Conservation (phyloP, 108 stramenopile genomes). For the Cylindrotheca closterium region DNA sequence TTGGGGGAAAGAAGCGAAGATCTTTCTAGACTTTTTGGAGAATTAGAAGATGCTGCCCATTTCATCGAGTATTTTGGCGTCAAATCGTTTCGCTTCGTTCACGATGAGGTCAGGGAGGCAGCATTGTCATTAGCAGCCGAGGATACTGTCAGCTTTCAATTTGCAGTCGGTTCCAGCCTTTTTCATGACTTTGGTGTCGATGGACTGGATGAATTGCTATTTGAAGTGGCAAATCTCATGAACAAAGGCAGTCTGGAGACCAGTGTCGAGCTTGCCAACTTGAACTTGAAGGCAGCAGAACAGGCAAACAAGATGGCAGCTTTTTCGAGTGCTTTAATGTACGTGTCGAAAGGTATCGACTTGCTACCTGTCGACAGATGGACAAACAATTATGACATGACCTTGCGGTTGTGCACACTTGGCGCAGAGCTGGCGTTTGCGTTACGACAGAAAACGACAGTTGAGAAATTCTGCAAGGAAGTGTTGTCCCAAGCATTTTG, state of each 20-base stretch:
- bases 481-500: slow-evolving; percentile 7
- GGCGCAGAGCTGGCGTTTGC: slow-evolving; percentile 19
- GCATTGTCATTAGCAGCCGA: slow-evolving; percentile 15
- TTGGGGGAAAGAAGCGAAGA: not conserved
- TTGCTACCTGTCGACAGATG: slow-evolving; percentile 8
- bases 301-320: slow-evolving; percentile 23
- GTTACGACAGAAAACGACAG: slow-evolving; percentile 9
- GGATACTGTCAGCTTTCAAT: not conserved
- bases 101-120: slow-evolving; percentile 31
- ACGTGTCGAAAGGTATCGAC: slow-evolving; percentile 17
- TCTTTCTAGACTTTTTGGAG: not conserved
- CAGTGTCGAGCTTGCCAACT: slow-evolving; percentile 3
- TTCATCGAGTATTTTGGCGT: not conserved
- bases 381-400: slow-evolving; percentile 11
- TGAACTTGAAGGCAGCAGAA: slow-evolving; percentile 28
- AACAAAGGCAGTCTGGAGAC: not conserved
- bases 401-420: slow-evolving; percentile 10
- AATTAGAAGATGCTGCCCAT: not conserved
- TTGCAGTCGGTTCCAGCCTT: slow-evolving; percentile 10
- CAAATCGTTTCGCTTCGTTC: slow-evolving; percentile 3
- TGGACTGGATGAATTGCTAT: slow-evolving; percentile 1
- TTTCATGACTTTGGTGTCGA: slow-evolving; percentile 18
- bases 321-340: slow-evolving; percentile 21
- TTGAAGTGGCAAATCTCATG: not conserved
- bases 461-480: slow-evolving; percentile 5